phyloP scores from a whole-genome alignment of 2,329 filamentous ascomycete species.

The Penicillium oxalicum region DNA sequence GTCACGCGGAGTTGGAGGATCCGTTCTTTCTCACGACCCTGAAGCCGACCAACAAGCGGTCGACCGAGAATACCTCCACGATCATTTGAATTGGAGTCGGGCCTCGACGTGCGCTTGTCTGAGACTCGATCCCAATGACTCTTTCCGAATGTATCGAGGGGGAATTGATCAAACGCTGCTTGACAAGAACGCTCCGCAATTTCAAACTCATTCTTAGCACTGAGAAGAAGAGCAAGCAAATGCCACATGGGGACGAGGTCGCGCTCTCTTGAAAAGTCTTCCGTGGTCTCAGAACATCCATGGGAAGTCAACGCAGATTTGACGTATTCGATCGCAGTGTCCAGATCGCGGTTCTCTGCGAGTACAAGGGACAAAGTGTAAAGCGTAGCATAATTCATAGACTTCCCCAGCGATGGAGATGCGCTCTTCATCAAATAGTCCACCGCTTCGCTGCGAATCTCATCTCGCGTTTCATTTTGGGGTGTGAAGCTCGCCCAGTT shows the following conservation, averaged over 20 bases:
- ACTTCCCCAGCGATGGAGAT: conserved; percentile 58
- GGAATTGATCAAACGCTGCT: conserved; percentile 85
- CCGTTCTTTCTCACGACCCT: conserved; percentile 73
- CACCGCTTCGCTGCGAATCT: conserved; percentile 72
- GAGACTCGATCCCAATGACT: conserved; percentile 44
- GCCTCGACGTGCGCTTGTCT: conserved; percentile 37
- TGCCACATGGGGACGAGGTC: conserved; percentile 82
- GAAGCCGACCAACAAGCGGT: conserved; percentile 71
- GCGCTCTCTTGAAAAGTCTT: conserved; percentile 32
- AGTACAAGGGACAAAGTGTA: conserved; percentile 80
- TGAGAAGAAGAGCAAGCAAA: conserved; percentile 76
- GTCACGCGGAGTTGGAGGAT: conserved; percentile 96
- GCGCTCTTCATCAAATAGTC: conserved; percentile 68
- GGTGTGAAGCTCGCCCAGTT: conserved; percentile 81
- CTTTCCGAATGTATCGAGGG: conserved; percentile 63
- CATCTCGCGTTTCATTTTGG: conserved; percentile 63
- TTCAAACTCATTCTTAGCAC: conserved; percentile 75
- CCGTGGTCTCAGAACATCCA: conserved; percentile 22
- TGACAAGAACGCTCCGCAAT: conserved; percentile 79
- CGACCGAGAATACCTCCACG: conserved; percentile 19
- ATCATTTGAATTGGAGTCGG: conserved; percentile 20
- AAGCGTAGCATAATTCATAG: conserved; percentile 66
- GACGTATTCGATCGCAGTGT: conserved; percentile 72
- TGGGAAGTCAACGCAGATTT: conserved; percentile 66
- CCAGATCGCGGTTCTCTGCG: conserved; percentile 76